Percentiles rank a stretch among this genome's conserved stretches.
Evolutionary conservation across 768 basidiomycete genomes (phyloP).

Genomic region (Leccinum imitatum): DNA sequence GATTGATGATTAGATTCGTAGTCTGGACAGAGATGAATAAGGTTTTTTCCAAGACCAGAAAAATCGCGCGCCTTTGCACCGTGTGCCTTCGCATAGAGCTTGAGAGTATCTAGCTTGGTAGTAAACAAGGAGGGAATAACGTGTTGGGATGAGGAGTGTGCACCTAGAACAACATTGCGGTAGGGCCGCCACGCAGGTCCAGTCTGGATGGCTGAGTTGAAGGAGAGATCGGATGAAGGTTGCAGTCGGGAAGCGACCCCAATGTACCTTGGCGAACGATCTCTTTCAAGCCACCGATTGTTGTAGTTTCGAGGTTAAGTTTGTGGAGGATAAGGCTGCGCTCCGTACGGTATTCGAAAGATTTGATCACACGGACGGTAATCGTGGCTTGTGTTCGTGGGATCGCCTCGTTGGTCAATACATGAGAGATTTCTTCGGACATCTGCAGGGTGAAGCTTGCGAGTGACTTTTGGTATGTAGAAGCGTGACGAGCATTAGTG

Average conservation of each 20-base stretch:
- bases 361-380: constrained; percentile 92
- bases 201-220: constrained; percentile 60
- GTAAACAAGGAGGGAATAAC: not conserved
- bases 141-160: not conserved
- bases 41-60: not conserved
- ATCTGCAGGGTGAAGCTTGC: constrained; percentile 16
- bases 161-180: constrained; percentile 68
- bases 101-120: constrained; percentile 73
- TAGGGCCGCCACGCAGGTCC: constrained; percentile 89
- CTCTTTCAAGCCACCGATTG: constrained; percentile 78
- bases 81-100: constrained; percentile 92
- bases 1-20: constrained; percentile 95
- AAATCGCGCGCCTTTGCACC: constrained; percentile 72
- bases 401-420: constrained; percentile 61
- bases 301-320: constrained; percentile 75
- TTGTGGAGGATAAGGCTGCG: constrained; percentile 82
- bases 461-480: not conserved
- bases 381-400: constrained; percentile 79
- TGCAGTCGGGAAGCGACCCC: not conserved
- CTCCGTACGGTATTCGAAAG: constrained; percentile 89
- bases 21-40: constrained; percentile 51
- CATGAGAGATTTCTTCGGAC: constrained; percentile 39
- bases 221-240: constrained; percentile 9
- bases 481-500: too few species aligned
- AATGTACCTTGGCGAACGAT: constrained; percentile 60